These are phyloP conservation scores for Entophlyctis helioformis DNA, from an alignment of 192 early-diverging fungal genomes.

Conservation along the genomic window DNA sequence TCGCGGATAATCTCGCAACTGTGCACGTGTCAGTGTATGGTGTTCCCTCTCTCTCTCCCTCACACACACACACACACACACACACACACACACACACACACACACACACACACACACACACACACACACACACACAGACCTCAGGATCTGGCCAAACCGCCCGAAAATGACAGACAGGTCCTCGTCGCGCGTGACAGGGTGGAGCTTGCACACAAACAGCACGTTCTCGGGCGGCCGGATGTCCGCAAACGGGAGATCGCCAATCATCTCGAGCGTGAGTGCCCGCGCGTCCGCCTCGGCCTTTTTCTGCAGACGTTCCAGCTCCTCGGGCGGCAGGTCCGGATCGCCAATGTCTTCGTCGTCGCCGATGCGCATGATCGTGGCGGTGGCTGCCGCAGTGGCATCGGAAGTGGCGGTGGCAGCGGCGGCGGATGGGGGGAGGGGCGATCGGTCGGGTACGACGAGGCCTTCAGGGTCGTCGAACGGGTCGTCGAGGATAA, in stretches of 20 bases:
- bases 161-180: slow-evolving; percentile 89
- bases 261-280: slow-evolving; percentile 95
- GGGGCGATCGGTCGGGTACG: slow-evolving; percentile 59
- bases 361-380: slow-evolving; percentile 69
- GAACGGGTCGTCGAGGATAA: slow-evolving; percentile 88
- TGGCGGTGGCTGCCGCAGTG: too few relatives aligned
- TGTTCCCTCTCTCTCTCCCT: too few relatives aligned
- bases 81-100: neutral
- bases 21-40: too few relatives aligned
- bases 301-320: slow-evolving; percentile 52
- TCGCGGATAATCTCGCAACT: slow-evolving; percentile 91
- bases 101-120: too few relatives aligned
- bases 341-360: slow-evolving; percentile 56
- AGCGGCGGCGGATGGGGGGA: too few relatives aligned
- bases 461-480: slow-evolving; percentile 60
- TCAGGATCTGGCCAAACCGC: slow-evolving; percentile 73
- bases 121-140: slow-evolving; percentile 15
- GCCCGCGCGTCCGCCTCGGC: slow-evolving; percentile 72
- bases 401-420: too few relatives aligned
- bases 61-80: too few relatives aligned
- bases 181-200: slow-evolving; percentile 78
- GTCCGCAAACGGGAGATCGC: slow-evolving; percentile 93
- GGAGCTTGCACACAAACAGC: slow-evolving; percentile 90
- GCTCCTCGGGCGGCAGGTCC: slow-evolving; percentile 42
- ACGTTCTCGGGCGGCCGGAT: slow-evolving; percentile 95